Evolutionary conservation across 2,329 filamentous ascomycete genomes (phyloP), one percentile per base, ranked within the genome.

Genomic region (Paecilomyces fulvus): DNA sequence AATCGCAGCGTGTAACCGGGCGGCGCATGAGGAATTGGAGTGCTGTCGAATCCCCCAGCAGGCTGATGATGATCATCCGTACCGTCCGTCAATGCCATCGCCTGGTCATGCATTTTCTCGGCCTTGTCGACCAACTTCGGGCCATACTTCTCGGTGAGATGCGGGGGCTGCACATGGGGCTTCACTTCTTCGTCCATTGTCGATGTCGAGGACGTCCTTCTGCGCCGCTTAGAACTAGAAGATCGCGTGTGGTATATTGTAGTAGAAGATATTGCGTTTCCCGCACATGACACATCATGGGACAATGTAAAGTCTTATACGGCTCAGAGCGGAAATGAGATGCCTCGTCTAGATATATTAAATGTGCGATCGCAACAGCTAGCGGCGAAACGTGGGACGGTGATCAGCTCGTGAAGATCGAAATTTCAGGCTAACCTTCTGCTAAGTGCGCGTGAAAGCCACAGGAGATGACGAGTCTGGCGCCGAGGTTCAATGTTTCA

Each of bases 1-100:
- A 97, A 87, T 68, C 86, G 88, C 61, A 96, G 70, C 0, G 90
- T 96, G 74, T 88, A 96, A 25, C 92, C 91, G 7, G 86, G 84
- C 8, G 87, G 85, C 3, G 84, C 85, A 64, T 82, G 74, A 0
- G 90, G 89, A 8, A 96, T 78, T 1, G 90, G 89, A 0, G 90
- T 95, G 33, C 77, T 71, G 71, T 95, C 91, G 70, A 84, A 94
- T 31, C 91, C 91, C 30, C 91, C 91, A 0, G 86, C 82, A 0
- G 89, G 89, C 30, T 79, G 53, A 5, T 61, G 53, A 5, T 61
- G 53, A 17, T 28, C 51, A 51, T 52, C 55, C 17, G 51, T 25
- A 48, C 54, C 58, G 21, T 60, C 61, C 43, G 60, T 67, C 61
- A 65, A 64, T 17, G 60, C 62, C 48, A 67, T 56, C 28, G 63